A percentile compares a stretch with the other conserved stretches of the same genome.
phyloP scores from a whole-genome alignment of 495 filamentous ascomycete species.

The Tuber umbilicatum region DNA sequence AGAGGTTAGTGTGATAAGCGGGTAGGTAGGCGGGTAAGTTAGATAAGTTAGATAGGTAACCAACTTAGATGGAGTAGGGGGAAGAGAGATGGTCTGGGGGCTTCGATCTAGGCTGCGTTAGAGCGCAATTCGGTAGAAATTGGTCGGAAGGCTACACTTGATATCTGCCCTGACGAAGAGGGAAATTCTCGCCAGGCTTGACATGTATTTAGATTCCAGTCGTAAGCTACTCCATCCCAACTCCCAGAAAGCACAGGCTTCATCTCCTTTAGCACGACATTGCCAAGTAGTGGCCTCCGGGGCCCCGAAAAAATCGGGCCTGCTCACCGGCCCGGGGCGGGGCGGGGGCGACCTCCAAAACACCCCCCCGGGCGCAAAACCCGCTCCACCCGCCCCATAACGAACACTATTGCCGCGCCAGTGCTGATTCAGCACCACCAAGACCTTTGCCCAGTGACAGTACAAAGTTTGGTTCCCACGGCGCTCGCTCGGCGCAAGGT shows the following conservation, averaged over 20 bases:
- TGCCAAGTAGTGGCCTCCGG: no score
- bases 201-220: slow-evolving; percentile 94
- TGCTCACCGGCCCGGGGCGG: no score
- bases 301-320: no score
- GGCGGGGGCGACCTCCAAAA: no score
- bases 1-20: not conserved
- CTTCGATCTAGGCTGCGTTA: not conserved
- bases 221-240: slow-evolving; percentile 89
- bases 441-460: no score
- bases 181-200: slow-evolving; percentile 62
- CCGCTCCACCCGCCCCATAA: no score
- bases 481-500: no score
- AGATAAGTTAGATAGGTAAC: not conserved
- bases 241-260: slow-evolving; percentile 81
- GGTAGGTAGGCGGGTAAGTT: not conserved
- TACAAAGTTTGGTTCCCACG: no score
- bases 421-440: no score
- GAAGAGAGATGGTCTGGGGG: not conserved
- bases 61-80: not conserved
- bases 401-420: no score
- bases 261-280: no score
- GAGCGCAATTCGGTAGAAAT: slow-evolving; percentile 16
- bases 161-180: slow-evolving; percentile 75
- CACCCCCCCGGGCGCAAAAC: no score
- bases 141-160: slow-evolving; percentile 76